phyloP scores from a whole-genome alignment of 345 rosid species.

The Kernera saxatilis region DNA sequence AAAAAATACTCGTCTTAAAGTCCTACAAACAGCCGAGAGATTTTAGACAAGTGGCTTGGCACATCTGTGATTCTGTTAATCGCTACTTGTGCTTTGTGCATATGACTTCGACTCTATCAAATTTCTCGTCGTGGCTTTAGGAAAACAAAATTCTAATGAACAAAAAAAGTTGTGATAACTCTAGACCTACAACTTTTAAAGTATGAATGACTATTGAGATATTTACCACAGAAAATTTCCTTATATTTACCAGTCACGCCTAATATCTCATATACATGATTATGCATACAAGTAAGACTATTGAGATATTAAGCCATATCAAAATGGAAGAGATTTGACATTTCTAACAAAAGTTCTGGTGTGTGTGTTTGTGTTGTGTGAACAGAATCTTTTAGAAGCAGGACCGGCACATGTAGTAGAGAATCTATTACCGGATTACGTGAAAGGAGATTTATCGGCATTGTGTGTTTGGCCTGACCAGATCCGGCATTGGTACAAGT shows the following conservation, averaged over 20 bases:
- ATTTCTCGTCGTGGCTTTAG: too few species aligned
- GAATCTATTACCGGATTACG: constrained; percentile 69
- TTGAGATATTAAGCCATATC: not conserved
- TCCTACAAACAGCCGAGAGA: too few species aligned
- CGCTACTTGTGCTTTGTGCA: too few species aligned
- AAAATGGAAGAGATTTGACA: not conserved
- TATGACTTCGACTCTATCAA: too few species aligned
- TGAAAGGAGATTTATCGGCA: constrained; percentile 74
- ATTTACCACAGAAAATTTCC: too few species aligned
- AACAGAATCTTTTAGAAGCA: constrained; percentile 57
- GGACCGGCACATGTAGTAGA: constrained; percentile 65
- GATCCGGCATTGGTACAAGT: constrained; percentile 47
- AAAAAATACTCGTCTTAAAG: too few species aligned
- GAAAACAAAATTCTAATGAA: too few species aligned
- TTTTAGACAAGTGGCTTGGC: too few species aligned
- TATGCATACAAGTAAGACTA: not conserved
- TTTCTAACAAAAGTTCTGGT: not conserved
- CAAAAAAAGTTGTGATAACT: too few species aligned
- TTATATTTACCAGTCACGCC: not conserved
- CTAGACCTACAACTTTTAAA: too few species aligned
- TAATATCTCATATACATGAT: not conserved
- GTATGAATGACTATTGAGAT: too few species aligned
- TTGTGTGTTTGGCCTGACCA: constrained; percentile 91
- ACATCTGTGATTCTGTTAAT: too few species aligned
- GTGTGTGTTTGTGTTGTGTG: not conserved